Base-by-base conservation (phyloP, 176 grass and related monocot genomes). In the Neostapfia colusana region DNA sequence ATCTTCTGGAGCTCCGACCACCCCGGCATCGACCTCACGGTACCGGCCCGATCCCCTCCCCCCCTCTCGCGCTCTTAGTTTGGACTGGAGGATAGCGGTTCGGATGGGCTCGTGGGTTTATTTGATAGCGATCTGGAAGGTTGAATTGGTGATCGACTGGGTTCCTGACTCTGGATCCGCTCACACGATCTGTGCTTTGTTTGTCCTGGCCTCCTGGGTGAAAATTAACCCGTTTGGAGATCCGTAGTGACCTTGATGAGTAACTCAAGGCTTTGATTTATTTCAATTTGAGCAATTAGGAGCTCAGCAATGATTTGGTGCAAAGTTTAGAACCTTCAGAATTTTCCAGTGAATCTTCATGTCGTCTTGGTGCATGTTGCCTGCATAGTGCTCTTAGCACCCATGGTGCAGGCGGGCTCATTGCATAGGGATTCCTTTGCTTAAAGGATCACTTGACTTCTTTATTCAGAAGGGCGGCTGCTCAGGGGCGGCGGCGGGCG, bases 1-100 rank as follows among this genome's bases (percentile, higher is more conserved):
- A 92, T 99, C 65, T 99, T 99, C 85, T 99, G 95, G 95, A 76
- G 87, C 46, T 92, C 95, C 48, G 95, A 99, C 75, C 95, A 99
- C 81, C 95, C 95, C 46, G 95, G 95, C 70, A 88, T 99, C 80
- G 95, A 99, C 80, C 83, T 99, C 77, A 78, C 79, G 62, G 95
- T 99, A 79, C 78, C 4, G 8, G 0, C 4, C 63, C 70, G 75
- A 79, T 84, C 63, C 74, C 16, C 21, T 37, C 13, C 20, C 13
- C 53, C n/a, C n/a, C 5, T 17, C 31, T 11, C 16, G 68, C 0
- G 1, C 10, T 10, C 40, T 24, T 48, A 11, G 70, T 67, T 27
- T 65, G 4, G 59, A 18, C 14, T 16, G 6, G 0, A 16, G 17
- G 39, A 55, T 56, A 38, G 49, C 12, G 40, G 44, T 27, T 83